Evolutionary conservation across 108 stramenopile genomes (phyloP), one percentile per base, ranked within the genome.

Genomic region (Discostella stelligeroides): DNA sequence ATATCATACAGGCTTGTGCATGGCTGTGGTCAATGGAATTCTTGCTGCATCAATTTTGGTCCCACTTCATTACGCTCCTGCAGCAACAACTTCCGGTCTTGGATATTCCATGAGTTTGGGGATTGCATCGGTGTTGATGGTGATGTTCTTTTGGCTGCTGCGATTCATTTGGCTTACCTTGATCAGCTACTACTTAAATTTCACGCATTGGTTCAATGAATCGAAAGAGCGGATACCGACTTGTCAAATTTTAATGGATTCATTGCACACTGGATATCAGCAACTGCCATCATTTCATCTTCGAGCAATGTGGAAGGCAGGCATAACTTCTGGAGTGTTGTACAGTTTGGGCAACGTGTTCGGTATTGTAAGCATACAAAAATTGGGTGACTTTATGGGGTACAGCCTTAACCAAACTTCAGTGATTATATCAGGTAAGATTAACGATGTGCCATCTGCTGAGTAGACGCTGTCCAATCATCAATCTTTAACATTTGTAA

Each of bases 371-470:
- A 75, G 86, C 27, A 86, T 91, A n/a, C 66, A 85, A 49, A 68
- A 76, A 62, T 70, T 94, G 15, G 93, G 90, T 0, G 78, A 94
- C 73, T 90, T 86, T 20, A 85, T 92, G 62, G 90, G 90, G 23
- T 92, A 92, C 55, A 79, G 76, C 59, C 54, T 86, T 24, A 76
- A 72, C 37, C 88, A 89, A 60, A 30, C 82, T 2, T 75, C 76
- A 7, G 75, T 88, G 69, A 73, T 80, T 8, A 60, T 80, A 45
- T 80, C 79, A 11, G 79, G 70, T 72, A 24, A 61, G 74, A 25
- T 20, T 21, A 43, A 30, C 24, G 46, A 29, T 30, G 25, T 47
- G 24, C 28, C 11, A 63, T 34, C 30, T 17, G 7, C 17, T 27
- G 28, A 13, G 1, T 56, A n/a, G n/a, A n/a, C n/a, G 55, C 5